phyloP scores from a whole-genome alignment of 23 red algal genomes.

The Agarophyton chilense region DNA sequence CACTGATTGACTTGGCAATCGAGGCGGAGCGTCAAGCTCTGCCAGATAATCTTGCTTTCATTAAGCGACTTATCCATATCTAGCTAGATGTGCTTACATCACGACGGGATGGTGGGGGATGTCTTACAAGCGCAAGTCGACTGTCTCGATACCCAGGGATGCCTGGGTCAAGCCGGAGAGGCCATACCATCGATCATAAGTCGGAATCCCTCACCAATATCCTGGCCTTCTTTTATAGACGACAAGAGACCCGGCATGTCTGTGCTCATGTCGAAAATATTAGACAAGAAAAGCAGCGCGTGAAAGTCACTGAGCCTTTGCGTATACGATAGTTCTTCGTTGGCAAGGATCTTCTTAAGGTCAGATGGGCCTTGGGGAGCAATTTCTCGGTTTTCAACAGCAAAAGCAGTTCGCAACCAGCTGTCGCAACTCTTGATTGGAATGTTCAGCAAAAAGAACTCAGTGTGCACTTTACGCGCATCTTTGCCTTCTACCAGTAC shows the following conservation, averaged over 20 bases:
- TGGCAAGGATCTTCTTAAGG: conserved; percentile 51
- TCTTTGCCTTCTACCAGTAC: conserved; percentile 91
- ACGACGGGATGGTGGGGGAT: not conserved
- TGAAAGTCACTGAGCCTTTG: conserved; percentile 92
- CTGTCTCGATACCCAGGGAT: not conserved
- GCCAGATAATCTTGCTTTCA: no score
- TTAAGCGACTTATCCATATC: no score
- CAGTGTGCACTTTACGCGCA: conserved; percentile 72
- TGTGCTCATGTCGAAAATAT: conserved; percentile 86
- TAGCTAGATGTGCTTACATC: not conserved
- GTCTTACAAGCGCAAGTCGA: not conserved
- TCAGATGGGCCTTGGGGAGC: conserved; percentile 67
- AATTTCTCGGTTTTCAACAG: conserved; percentile 92
- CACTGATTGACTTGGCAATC: not conserved
- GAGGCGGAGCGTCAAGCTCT: no score
- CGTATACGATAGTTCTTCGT: conserved; percentile 57
- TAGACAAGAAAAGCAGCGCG: conserved; percentile 85
- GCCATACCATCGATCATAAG: conserved; percentile 95
- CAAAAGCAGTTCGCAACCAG: conserved; percentile 86
- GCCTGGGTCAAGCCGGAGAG: conserved; percentile 11
- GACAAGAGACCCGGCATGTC: conserved; percentile 89
- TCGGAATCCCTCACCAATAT: conserved; percentile 83
- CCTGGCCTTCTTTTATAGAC: conserved; percentile 71
- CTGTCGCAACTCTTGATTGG: conserved; percentile 85
- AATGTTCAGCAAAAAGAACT: conserved; percentile 95